Evolutionary conservation across 768 basidiomycete species (phyloP).

Genomic region (Hydnum rufescens): DNA sequence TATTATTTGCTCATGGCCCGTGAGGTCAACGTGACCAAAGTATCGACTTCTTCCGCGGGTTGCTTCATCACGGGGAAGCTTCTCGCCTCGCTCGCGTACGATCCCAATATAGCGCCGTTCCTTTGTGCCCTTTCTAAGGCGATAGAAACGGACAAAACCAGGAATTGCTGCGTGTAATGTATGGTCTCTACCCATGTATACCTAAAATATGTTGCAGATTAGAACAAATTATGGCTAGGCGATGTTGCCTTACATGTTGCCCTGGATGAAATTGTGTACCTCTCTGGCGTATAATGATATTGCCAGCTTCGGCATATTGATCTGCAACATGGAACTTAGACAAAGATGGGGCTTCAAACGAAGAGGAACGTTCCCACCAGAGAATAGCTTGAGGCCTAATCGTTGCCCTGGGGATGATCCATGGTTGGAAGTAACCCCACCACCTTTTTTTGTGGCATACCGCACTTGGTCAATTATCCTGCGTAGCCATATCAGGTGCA

Average conservation of each 20-base stretch:
- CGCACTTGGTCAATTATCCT: constrained; percentile 46
- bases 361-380: constrained; percentile 32
- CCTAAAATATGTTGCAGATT: constrained; percentile 25
- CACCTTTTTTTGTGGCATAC: constrained; percentile 91
- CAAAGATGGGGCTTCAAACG: background rate
- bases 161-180: constrained; percentile 81
- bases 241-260: constrained; percentile 47
- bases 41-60: constrained; percentile 61
- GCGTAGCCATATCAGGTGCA: too few relatives aligned
- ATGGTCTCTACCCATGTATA: constrained; percentile 83
- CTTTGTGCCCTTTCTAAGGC: constrained; percentile 44
- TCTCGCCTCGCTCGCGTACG: constrained; percentile 63
- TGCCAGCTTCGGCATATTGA: constrained; percentile 79
- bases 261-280: constrained; percentile 87
- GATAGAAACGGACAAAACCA: constrained; percentile 90
- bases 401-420: constrained; percentile 86
- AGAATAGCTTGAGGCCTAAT: constrained; percentile 90
- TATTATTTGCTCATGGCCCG: background rate
- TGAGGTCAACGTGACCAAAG: constrained; percentile 55
- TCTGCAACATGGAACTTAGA: constrained; percentile 27
- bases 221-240: background rate
- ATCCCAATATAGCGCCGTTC: constrained; percentile 63
- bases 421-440: constrained; percentile 84
- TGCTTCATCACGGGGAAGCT: constrained; percentile 64
- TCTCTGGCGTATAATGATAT: constrained; percentile 90